Evolutionary conservation across 2,329 filamentous ascomycete genomes (phyloP).

Genomic region (Fusarium nodosum): DNA sequence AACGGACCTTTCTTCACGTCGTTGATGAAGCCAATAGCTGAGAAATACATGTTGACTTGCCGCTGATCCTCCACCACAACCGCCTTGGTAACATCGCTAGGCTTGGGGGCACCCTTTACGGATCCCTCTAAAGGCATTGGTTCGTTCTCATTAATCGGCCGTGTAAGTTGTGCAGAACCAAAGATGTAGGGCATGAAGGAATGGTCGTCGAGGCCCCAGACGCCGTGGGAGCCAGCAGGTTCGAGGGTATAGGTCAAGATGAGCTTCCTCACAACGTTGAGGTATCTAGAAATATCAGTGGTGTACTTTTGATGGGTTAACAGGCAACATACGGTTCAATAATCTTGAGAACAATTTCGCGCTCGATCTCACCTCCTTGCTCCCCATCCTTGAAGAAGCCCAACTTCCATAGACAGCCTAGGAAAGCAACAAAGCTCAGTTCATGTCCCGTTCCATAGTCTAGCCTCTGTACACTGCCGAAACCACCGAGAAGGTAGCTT

Average conservation of each 20-base stretch:
- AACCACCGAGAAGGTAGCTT: conserved; percentile 85
- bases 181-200: conserved; percentile 95
- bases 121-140: conserved; percentile 85
- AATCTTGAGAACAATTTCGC: conserved; percentile 83
- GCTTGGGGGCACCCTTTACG: conserved; percentile 76
- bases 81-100: conserved; percentile 75
- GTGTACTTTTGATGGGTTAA: neutral
- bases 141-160: conserved; percentile 74
- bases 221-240: conserved; percentile 94
- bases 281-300: conserved; percentile 68
- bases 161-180: conserved; percentile 89
- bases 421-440: conserved; percentile 91
- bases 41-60: conserved; percentile 87
- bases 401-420: conserved; percentile 92
- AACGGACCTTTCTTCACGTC: conserved; percentile 97
- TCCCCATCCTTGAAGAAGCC: conserved; percentile 76
- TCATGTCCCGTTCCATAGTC: conserved; percentile 99
- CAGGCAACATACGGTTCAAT: conserved; percentile 78
- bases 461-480: conserved; percentile 88
- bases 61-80: conserved; percentile 75
- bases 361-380: conserved; percentile 72
- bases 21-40: conserved; percentile 95
- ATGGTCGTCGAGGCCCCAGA: conserved; percentile 99
- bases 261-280: conserved; percentile 82
- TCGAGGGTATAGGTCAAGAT: conserved; percentile 94